phyloP scores from a whole-genome alignment of 257 asterid genomes.

The Solanum chilense region DNA sequence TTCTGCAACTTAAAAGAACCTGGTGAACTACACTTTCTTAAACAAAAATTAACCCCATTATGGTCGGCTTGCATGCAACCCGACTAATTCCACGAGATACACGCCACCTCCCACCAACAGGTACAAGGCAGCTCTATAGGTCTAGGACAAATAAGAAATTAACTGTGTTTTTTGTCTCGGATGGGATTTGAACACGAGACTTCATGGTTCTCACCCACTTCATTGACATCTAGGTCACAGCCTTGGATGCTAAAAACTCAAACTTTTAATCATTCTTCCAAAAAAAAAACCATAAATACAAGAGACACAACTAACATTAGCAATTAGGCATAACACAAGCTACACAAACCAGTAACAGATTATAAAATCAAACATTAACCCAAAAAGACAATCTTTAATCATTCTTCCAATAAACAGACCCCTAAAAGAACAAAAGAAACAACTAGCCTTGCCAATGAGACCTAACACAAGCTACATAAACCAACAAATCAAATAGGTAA shows the following conservation, averaged over 20 bases:
- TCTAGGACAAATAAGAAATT: neutral
- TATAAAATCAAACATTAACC: neutral
- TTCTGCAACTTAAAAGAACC: neutral
- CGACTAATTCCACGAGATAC: neutral
- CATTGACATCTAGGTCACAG: neutral
- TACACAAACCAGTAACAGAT: neutral
- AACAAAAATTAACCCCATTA: neutral
- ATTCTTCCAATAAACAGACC: neutral
- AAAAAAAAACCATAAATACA: neutral
- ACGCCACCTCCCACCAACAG: neutral
- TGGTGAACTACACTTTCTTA: neutral
- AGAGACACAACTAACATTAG: neutral
- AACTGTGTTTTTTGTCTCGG: neutral
- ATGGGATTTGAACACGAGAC: neutral
- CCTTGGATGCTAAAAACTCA: neutral
- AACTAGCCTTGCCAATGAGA: neutral
- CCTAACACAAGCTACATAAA: neutral
- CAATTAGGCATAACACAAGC: neutral
- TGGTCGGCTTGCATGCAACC: neutral
- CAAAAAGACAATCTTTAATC: neutral
- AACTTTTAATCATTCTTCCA: neutral
- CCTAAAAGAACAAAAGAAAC: neutral
- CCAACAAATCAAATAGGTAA: neutral
- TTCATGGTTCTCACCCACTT: neutral
- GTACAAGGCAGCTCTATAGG: neutral